Conservation (phyloP, 2,329 filamentous ascomycete species). For the Microsporum ferrugineum region DNA sequence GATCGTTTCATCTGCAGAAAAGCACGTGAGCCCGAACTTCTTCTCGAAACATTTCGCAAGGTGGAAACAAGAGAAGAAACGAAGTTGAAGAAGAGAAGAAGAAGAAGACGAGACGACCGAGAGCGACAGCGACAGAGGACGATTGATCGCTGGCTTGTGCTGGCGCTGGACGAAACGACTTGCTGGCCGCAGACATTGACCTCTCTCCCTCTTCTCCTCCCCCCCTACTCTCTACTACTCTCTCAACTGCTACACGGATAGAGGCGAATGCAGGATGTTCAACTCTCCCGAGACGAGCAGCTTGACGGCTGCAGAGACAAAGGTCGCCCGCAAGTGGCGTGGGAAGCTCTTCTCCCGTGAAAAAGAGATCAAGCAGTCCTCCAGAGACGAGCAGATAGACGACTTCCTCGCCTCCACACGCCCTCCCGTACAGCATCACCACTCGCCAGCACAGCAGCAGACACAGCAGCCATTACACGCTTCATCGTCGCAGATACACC, state of each 20-base stretch:
- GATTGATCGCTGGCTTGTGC: not conserved
- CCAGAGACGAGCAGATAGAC: conserved; percentile 39
- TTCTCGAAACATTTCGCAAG: not conserved
- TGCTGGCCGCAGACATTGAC: not conserved
- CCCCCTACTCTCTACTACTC: too few species aligned
- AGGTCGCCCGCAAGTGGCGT: conserved; percentile 32
- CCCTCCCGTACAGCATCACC: not conserved
- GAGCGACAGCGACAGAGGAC: not conserved
- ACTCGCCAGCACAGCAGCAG: conserved; percentile 12
- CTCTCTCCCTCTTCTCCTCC: too few species aligned
- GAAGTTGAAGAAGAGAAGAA: not conserved
- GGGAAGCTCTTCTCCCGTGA: conserved; percentile 40
- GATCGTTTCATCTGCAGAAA: not conserved
- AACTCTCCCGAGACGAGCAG: not conserved
- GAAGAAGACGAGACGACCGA: not conserved
- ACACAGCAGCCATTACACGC: conserved; percentile 9
- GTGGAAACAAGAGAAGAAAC: not conserved
- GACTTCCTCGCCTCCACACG: conserved; percentile 44
- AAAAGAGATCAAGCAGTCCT: conserved; percentile 23
- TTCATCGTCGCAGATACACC: too few species aligned
- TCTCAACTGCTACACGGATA: too few species aligned
- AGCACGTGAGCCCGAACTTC: conserved; percentile 8
- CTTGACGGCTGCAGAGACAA: conserved; percentile 12
- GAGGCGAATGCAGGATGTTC: not conserved
- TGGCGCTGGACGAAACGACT: not conserved